A percentile compares a stretch with the other conserved stretches of the same genome.
These are phyloP conservation scores for Penicillium subrubescens DNA, from an alignment of 495 filamentous ascomycete species.

Conservation along the genomic window DNA sequence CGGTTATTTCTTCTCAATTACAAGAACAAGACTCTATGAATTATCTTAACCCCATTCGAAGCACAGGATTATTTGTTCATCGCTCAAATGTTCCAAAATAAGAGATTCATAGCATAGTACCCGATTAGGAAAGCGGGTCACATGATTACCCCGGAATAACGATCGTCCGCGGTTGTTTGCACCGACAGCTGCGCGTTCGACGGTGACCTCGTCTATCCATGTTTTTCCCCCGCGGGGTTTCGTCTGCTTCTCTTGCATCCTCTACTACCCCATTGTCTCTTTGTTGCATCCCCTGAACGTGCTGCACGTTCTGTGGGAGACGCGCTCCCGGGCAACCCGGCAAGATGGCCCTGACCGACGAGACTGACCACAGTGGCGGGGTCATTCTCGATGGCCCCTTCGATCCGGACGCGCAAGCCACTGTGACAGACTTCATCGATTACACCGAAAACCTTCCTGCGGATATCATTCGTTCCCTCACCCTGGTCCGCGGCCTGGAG, in stretches of 20 bases:
- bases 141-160: conserved; percentile 7
- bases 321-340: conserved; percentile 10
- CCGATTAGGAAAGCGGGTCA: conserved; percentile 6
- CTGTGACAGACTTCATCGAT: conserved; percentile 93
- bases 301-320: conserved; percentile 1
- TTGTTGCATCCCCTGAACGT: neutral
- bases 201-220: neutral
- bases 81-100: neutral
- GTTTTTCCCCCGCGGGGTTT: neutral
- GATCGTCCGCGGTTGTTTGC: conserved; percentile 15
- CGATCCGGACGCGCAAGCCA: conserved; percentile 93
- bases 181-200: neutral
- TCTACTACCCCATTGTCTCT: neutral
- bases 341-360: conserved; percentile 38
- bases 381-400: conserved; percentile 52
- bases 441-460: conserved; percentile 96
- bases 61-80: too few species aligned
- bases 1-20: too few species aligned
- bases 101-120: neutral
- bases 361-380: conserved; percentile 47
- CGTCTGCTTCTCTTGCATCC: neutral
- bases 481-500: conserved; percentile 83
- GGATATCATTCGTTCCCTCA: conserved; percentile 87
- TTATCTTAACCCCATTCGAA: too few species aligned
- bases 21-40: too few species aligned